Percentiles rank a stretch among this genome's conserved stretches.
Conservation (phyloP, 2,329 filamentous ascomycete species). For the Pezicula neosporulosa region DNA sequence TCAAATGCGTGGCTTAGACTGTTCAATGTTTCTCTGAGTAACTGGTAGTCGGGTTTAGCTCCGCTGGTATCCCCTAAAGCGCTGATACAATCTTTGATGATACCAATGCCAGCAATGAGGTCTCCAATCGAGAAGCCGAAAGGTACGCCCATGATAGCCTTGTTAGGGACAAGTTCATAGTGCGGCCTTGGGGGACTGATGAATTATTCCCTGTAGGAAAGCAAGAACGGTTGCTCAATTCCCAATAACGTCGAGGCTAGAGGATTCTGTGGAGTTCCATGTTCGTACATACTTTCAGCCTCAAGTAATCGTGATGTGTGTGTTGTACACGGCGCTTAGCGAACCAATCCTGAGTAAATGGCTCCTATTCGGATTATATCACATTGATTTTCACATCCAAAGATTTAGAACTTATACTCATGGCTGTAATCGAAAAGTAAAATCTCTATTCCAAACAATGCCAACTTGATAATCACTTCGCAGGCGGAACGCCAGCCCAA, state of each 20-base stretch:
- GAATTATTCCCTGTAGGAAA: neutral
- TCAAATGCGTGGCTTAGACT: neutral
- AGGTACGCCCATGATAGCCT: neutral
- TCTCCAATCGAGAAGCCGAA: neutral
- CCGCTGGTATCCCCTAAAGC: neutral
- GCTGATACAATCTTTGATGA: neutral
- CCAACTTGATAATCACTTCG: neutral
- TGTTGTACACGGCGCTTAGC: neutral
- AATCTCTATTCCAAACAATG: no score
- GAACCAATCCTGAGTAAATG: no score
- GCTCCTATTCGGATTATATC: no score
- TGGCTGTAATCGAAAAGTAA: no score
- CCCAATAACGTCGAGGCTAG: neutral
- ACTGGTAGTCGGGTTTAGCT: neutral
- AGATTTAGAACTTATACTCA: no score
- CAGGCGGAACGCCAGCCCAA: conserved; percentile 52
- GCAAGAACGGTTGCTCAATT: neutral
- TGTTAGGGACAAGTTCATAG: neutral
- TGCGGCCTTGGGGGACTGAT: neutral
- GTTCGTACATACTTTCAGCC: neutral
- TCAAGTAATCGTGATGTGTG: neutral
- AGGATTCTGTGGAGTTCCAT: neutral
- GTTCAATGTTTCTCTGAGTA: neutral
- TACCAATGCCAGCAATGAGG: neutral
- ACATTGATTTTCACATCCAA: no score